Base-by-base conservation (phyloP, 768 basidiomycete species). In the Tubosaeta sp. region DNA sequence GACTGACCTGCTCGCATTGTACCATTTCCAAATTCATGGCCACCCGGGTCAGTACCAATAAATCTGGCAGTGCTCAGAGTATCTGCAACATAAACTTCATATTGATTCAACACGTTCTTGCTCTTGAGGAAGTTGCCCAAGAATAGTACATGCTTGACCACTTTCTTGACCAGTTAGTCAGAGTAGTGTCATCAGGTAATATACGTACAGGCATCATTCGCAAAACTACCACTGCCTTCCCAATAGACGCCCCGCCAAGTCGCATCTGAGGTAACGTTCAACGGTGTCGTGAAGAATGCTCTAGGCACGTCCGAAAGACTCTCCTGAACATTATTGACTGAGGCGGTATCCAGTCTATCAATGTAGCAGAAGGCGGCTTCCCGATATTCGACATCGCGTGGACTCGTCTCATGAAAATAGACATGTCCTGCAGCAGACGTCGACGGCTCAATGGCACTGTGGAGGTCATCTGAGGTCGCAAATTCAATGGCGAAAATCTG, bases 361-460 rank as follows among this genome's bases (percentile, higher is more conserved):
- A 48, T 42, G 45, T 59, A 59, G 46, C 33, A 47, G 6, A 57
- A 65, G 37, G 54, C 51, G 9, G 41, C 63, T 62, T 11, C 14
- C 43, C 25, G 6, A 43, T n/a, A n/a, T n/a, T 6, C 9, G n/a
- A 37, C 16, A 22, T 41, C 22, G 19, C 39, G 46, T n/a, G n/a
- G 8, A 6, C n/a, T n/a, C n/a, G 70, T 72, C 25, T 48, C 65
- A 4, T 52, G 55, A 4, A 61, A 59, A 35, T 67, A 63, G 33
- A 73, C 72, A 59, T 60, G 60, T 62, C 38, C 71, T 7, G 59
- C 73, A 43, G 53, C 67, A 17, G 76, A 72, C 9, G 74, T 73
- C n/a, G 72, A 46, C 12, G 72, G 71, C 50, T 71, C 60, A 31
- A 82, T 59, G 22, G 73, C 59, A 56, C 70, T 73, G 45, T 54